These are phyloP conservation scores for Stachybotrys elegans DNA, from an alignment of 2,329 filamentous ascomycete species.

Conservation along the genomic window DNA sequence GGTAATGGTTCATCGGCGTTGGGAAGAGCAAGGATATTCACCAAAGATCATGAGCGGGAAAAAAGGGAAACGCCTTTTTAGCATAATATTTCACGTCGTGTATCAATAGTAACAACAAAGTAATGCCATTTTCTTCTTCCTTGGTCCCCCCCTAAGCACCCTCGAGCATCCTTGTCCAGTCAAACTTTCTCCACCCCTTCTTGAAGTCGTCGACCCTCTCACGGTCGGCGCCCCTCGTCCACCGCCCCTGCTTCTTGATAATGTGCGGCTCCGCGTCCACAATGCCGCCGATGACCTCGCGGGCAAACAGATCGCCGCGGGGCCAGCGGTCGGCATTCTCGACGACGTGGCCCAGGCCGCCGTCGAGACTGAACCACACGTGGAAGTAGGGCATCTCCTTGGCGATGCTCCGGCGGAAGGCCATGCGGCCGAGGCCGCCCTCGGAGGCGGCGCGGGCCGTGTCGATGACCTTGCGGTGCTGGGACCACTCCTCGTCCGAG, in stretches of 20 bases:
- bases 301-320: conserved; percentile 82
- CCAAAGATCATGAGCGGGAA: no score
- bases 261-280: conserved; percentile 75
- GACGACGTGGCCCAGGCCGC: conserved; percentile 86
- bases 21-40: no score
- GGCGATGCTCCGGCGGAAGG: conserved; percentile 76
- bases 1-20: not conserved
- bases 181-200: conserved; percentile 86
- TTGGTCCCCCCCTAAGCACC: no score
- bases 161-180: conserved; percentile 72
- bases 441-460: conserved; percentile 62
- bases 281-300: conserved; percentile 91
- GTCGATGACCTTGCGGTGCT: conserved; percentile 92
- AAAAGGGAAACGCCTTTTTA: no score
- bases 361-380: conserved; percentile 90
- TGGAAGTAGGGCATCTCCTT: conserved; percentile 99
- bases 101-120: no score
- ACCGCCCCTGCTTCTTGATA: conserved; percentile 85
- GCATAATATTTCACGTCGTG: no score
- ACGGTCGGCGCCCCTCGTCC: conserved; percentile 65
- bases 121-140: conserved; percentile 1
- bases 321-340: conserved; percentile 86
- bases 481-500: conserved; percentile 88
- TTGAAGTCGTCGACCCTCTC: conserved; percentile 70
- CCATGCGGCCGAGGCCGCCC: conserved; percentile 67